Percentiles rank a stretch among this genome's conserved stretches.
Evolutionary conservation across 352 stramenopile genomes (phyloP).

Genomic region (Pythium pyrilobum): DNA sequence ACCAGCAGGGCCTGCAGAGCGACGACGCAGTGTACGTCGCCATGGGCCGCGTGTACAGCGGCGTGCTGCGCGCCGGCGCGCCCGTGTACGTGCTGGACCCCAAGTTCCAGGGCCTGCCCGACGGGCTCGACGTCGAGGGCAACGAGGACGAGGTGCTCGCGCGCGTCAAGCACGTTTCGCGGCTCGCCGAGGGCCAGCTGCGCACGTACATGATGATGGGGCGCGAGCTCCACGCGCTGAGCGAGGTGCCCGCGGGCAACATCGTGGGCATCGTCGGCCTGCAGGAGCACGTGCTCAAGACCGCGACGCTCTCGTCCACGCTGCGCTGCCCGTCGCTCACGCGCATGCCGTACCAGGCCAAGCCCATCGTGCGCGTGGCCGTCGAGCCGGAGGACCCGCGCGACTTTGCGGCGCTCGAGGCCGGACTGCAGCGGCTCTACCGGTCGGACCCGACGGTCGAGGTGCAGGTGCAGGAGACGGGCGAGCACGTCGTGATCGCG

Average conservation of each 20-base stretch:
- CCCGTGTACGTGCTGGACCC: conserved; percentile 83
- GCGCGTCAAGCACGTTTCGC: conserved; percentile 52
- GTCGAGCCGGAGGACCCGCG: conserved; percentile 85
- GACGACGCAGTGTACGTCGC: conserved; percentile 88
- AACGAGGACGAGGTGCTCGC: conserved; percentile 28
- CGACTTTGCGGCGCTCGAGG: conserved; percentile 81
- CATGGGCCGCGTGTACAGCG: conserved; percentile 89
- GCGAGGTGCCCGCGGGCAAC: conserved; percentile 83
- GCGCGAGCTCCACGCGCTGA: conserved; percentile 71
- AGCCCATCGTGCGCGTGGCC: conserved; percentile 90
- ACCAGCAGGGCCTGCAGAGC: conserved; percentile 31
- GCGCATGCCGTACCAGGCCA: conserved; percentile 87
- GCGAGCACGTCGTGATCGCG: conserved; percentile 88
- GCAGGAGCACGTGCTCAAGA: conserved; percentile 87
- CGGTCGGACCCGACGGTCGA: conserved; percentile 91
- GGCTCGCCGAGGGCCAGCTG: conserved; percentile 38
- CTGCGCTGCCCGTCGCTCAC: conserved; percentile 78
- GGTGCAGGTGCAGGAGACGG: conserved; percentile 85
- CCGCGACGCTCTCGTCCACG: conserved; percentile 81
- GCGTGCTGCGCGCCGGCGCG: conserved; percentile 56
- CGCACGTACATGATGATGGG: conserved; percentile 93
- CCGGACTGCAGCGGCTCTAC: conserved; percentile 88
- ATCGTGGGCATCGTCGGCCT: conserved; percentile 87
- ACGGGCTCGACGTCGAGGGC: neutral
- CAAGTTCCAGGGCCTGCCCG: conserved; percentile 73